phyloP scores from a whole-genome alignment of 345 rosid genomes.

The Kernera saxatilis region DNA sequence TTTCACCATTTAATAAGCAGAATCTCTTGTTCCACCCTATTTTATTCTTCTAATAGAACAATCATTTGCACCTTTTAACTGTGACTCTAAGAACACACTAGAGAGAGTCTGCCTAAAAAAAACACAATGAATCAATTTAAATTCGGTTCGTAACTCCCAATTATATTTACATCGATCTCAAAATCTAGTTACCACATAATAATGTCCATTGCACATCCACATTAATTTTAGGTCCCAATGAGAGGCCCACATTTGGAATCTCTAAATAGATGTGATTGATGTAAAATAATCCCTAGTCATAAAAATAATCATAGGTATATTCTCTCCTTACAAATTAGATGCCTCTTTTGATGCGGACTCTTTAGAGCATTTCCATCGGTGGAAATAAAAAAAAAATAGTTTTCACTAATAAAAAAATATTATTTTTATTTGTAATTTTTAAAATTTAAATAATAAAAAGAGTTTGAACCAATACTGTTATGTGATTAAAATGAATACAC shows the following conservation, averaged over 20 bases:
- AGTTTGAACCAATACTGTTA: too few species aligned
- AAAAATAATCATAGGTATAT: background rate
- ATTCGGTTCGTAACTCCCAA: background rate
- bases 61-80: background rate
- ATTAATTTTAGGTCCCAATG: background rate
- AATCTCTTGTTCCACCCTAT: too few species aligned
- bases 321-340: background rate
- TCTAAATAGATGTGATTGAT: background rate
- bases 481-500: too few species aligned
- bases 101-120: background rate
- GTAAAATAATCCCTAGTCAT: background rate
- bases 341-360: constrained; percentile 6
- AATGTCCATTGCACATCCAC: background rate
- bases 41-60: too few species aligned
- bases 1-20: too few species aligned
- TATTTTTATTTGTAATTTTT: too few species aligned
- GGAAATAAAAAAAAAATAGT: too few species aligned
- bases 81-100: background rate
- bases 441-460: too few species aligned
- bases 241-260: background rate
- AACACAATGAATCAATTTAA: background rate
- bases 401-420: too few species aligned
- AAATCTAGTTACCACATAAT: background rate
- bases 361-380: too few species aligned
- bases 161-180: background rate